Evolutionary conservation across 1,284 basidiomycete genomes (phyloP).

Genomic region (Tilletia caries): DNA sequence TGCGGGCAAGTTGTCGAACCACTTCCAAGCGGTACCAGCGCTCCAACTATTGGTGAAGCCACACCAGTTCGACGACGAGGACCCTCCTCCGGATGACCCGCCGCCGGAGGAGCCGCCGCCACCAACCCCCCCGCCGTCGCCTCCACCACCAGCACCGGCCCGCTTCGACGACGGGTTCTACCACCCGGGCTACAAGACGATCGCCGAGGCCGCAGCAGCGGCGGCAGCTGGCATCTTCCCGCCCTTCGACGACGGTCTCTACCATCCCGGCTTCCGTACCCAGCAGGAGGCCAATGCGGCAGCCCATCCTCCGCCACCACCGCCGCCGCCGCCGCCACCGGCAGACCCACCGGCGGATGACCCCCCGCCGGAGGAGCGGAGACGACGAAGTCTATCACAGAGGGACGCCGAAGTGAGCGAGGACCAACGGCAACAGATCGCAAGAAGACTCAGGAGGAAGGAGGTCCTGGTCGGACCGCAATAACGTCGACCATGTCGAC

Average conservation of each 20-base stretch:
- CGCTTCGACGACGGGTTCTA: slow-evolving; percentile 1
- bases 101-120: not conserved
- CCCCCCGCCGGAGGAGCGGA: slow-evolving; percentile 4
- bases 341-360: slow-evolving; percentile 3
- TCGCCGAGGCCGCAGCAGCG: slow-evolving; percentile 4
- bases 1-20: too few species aligned
- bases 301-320: slow-evolving; percentile 4
- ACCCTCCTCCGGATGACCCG: not conserved
- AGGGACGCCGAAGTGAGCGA: too few species aligned
- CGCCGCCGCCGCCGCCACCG: not conserved
- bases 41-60: not conserved
- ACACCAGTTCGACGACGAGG: slow-evolving; percentile 2
- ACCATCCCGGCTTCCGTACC: slow-evolving; percentile 1
- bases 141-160: not conserved
- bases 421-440: too few species aligned
- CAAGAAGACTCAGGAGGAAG: too few species aligned
- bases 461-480: too few species aligned
- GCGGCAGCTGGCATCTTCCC: not conserved
- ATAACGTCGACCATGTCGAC: too few species aligned
- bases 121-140: not conserved
- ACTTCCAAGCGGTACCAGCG: not conserved
- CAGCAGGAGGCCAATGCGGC: not conserved
- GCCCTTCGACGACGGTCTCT: slow-evolving; percentile 4
- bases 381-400: not conserved
- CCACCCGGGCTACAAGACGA: slow-evolving; percentile 7